Conservation (phyloP, 495 filamentous ascomycete species). For the Tuber melanosporum region DNA sequence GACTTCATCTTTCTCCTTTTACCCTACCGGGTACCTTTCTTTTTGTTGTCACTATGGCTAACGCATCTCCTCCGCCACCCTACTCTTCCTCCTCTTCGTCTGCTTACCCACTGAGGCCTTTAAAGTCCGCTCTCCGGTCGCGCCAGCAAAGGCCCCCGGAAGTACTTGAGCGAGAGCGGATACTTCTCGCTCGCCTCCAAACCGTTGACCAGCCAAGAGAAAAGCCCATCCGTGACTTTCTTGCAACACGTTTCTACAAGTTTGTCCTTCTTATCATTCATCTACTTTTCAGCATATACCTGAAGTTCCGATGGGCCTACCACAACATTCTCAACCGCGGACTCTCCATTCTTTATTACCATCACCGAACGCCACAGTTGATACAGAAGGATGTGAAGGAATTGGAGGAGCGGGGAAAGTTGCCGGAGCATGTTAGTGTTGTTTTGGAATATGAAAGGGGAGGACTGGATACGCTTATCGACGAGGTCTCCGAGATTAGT, state of each 20-base stretch:
- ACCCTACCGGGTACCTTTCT: slow-evolving; percentile 19
- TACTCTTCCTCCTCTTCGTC: slow-evolving; percentile 24
- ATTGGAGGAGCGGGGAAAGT: slow-evolving; percentile 48
- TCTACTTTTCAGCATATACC: slow-evolving; percentile 74
- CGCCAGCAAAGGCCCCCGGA: slow-evolving; percentile 23
- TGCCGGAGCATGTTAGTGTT: slow-evolving; percentile 83
- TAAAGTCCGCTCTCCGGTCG: slow-evolving; percentile 31
- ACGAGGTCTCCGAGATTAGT: slow-evolving; percentile 80
- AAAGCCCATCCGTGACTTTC: slow-evolving; percentile 32
- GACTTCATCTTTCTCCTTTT: slow-evolving; percentile 13
- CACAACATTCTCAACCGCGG: slow-evolving; percentile 67
- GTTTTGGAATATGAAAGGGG: slow-evolving; percentile 70
- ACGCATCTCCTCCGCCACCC: slow-evolving; percentile 22
- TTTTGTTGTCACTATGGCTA: slow-evolving; percentile 25
- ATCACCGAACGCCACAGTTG: slow-evolving; percentile 86
- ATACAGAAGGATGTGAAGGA: slow-evolving; percentile 80
- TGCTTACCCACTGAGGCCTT: slow-evolving; percentile 28
- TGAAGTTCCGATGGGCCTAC: slow-evolving; percentile 70
- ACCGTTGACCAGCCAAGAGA: not conserved
- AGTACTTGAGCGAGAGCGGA: slow-evolving; percentile 33
- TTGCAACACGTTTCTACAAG: slow-evolving; percentile 31
- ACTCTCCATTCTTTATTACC: slow-evolving; percentile 76
- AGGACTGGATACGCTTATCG: slow-evolving; percentile 70
- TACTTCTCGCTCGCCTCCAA: slow-evolving; percentile 32
- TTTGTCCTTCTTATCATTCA: slow-evolving; percentile 55